Base-by-base conservation (phyloP, 2,329 filamentous ascomycete genomes). In the Macroventuria anomochaeta region DNA sequence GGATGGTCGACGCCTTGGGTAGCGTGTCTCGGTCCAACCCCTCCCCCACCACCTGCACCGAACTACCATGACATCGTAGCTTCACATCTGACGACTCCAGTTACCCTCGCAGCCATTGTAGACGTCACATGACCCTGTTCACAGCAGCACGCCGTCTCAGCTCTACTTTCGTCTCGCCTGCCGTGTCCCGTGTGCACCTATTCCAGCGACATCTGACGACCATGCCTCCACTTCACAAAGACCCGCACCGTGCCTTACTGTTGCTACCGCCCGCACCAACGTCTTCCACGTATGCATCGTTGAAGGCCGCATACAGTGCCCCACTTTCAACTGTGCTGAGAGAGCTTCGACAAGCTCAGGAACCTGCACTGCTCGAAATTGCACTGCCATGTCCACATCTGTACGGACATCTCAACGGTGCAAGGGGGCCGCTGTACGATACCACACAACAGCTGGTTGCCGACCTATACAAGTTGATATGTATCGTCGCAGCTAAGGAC, bases 391-490 rank as follows among this genome's bases (percentile, higher is more conserved):
- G 83, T 40, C 84, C 87, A 2, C 79, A 88, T 44, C 80, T 92
- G 11, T 76, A 80, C 39, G 81, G 83, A 17, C 75, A 76, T 26
- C 76, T 79, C 20, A 75, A 77, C 18, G 74, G 76, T 25, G 79
- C 83, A 38, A 81, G 83, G 63, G 78, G 82, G 20, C 77, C 84
- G 38, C 78, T 84, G 15, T 96, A 92, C 82, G 70, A 80, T 28
- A 76, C 81, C n/a, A 83, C 87, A 0, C 91, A 96, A 73, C 80
- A 82, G n/a, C 79, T 93, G 5, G 76, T 97, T 18, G 89, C 89
- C 2, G 84, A 84, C 21, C 71, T 96, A 20, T 97, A 97, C 80
- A 86, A 87, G 65, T 81, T 97, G 42, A 79, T 95, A 50, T 88
- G 88, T 28, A 78, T 87, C 38, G 79, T 91, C n/a, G 91, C 88